A percentile compares a stretch with the other conserved stretches of the same genome.
Conservation (phyloP, 2,329 filamentous ascomycete genomes). For the Alternaria sp. region DNA sequence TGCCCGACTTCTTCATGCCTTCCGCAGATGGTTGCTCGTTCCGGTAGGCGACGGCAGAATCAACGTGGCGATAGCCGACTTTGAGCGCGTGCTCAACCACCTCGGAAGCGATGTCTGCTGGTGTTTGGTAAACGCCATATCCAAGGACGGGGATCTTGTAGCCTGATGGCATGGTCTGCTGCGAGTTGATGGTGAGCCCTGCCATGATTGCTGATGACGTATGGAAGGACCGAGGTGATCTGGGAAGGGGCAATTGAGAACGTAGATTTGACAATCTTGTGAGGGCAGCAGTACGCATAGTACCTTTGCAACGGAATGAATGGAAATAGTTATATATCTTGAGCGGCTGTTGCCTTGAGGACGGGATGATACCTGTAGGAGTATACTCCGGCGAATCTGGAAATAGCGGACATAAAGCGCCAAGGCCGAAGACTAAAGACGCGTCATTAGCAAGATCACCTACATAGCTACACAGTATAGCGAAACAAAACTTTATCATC, state of each 20-base stretch:
- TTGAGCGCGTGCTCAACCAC: slow-evolving; percentile 66
- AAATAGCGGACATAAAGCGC: slow-evolving; percentile 1
- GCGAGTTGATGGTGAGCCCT: slow-evolving; percentile 54
- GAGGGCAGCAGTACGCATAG: slow-evolving; percentile 12
- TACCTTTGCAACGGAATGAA: neutral
- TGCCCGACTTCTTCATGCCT: slow-evolving; percentile 63
- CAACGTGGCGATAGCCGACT: slow-evolving; percentile 68
- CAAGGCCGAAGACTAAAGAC: neutral
- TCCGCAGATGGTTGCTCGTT: slow-evolving; percentile 73
- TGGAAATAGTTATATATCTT: neutral
- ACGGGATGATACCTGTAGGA: neutral
- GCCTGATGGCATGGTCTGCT: slow-evolving; percentile 63
- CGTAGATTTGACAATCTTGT: slow-evolving; percentile 19
- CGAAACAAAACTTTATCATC: neutral
- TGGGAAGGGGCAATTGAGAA: slow-evolving; percentile 14
- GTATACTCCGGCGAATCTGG: neutral
- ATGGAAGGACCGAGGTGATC: slow-evolving; percentile 17
- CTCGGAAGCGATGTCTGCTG: slow-evolving; percentile 62
- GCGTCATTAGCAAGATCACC: neutral
- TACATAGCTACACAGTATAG: neutral
- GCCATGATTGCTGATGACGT: slow-evolving; percentile 49
- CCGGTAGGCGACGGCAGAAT: slow-evolving; percentile 68
- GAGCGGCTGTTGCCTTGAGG: neutral
- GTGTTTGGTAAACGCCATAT: slow-evolving; percentile 60
- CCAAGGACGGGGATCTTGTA: slow-evolving; percentile 67